These are phyloP conservation scores for Pleurotus tuber-regium DNA, from an alignment of 768 basidiomycete genomes.

Conservation along the genomic window DNA sequence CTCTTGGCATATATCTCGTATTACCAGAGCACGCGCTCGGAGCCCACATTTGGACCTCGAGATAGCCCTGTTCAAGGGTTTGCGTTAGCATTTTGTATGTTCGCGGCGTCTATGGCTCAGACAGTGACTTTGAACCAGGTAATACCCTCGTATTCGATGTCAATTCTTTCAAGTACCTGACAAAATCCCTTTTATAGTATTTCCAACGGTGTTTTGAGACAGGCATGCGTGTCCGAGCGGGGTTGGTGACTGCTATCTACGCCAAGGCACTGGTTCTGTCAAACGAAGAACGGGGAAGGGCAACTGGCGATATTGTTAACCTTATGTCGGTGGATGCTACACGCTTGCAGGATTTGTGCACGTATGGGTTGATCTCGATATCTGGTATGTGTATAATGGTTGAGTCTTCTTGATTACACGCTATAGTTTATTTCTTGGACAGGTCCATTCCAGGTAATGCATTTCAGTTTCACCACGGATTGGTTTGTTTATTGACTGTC, in stretches of 20 bases:
- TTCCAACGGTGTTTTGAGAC: constrained; percentile 83
- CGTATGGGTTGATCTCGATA: constrained; percentile 80
- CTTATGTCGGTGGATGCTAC: constrained; percentile 87
- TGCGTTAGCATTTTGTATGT: constrained; percentile 75
- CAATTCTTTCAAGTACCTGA: no score
- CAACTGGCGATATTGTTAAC: constrained; percentile 93
- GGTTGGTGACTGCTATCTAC: constrained; percentile 84
- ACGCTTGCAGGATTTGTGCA: constrained; percentile 76
- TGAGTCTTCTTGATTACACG: neutral
- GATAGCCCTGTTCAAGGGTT: constrained; percentile 64
- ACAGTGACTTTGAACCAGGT: constrained; percentile 82
- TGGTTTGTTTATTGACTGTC: neutral
- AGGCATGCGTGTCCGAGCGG: constrained; percentile 90
- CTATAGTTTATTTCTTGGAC: neutral
- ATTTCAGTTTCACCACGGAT: neutral
- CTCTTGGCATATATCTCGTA: constrained; percentile 78
- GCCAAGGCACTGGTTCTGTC: constrained; percentile 83
- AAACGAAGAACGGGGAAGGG: constrained; percentile 73
- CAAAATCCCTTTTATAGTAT: constrained; percentile 68
- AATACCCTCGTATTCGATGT: no score
- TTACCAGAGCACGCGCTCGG: constrained; percentile 58
- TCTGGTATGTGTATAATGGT: constrained; percentile 52
- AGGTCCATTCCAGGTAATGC: constrained; percentile 16
- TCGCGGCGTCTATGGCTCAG: constrained; percentile 72
- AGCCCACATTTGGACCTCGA: constrained; percentile 20